A percentile compares a stretch with the other conserved stretches of the same genome.
Conservation (phyloP, 805 yeast species). For the Kluyveromyces nonfermentans region DNA sequence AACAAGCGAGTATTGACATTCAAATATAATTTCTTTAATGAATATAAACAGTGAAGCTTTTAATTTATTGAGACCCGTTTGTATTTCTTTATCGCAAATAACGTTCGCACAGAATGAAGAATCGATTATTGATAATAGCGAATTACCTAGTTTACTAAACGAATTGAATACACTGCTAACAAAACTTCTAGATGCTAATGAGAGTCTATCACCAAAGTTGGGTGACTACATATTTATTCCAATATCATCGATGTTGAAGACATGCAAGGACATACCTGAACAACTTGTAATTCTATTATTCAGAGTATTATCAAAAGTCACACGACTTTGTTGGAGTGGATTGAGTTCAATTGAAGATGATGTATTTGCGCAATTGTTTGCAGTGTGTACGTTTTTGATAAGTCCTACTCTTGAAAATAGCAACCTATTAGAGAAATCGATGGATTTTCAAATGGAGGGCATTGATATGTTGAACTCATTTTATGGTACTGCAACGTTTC, state of each 20-base stretch:
- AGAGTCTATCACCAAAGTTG: constrained; percentile 30
- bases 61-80: constrained; percentile 31
- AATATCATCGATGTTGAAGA: constrained; percentile 42
- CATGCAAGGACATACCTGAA: constrained; percentile 36
- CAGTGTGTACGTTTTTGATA: constrained; percentile 37
- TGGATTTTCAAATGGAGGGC: constrained; percentile 33
- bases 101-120: constrained; percentile 33
- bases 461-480: constrained; percentile 24
- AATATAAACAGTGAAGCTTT: constrained; percentile 9
- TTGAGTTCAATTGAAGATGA: constrained; percentile 30
- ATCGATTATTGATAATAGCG: constrained; percentile 27
- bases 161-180: constrained; percentile 25
- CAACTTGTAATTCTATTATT: constrained; percentile 38
- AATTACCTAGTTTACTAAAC: constrained; percentile 27
- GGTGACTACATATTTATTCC: constrained; percentile 62
- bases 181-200: constrained; percentile 6
- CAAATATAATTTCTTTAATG: background rate
- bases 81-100: constrained; percentile 36
- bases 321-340: constrained; percentile 39
- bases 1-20: background rate
- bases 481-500: constrained; percentile 28
- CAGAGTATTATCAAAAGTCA: constrained; percentile 34
- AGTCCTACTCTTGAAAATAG: constrained; percentile 23
- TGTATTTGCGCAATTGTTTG: constrained; percentile 37
- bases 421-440: constrained; percentile 22